Conservation (phyloP, 2,329 filamentous ascomycete genomes). For the Epichloe hybrida region DNA sequence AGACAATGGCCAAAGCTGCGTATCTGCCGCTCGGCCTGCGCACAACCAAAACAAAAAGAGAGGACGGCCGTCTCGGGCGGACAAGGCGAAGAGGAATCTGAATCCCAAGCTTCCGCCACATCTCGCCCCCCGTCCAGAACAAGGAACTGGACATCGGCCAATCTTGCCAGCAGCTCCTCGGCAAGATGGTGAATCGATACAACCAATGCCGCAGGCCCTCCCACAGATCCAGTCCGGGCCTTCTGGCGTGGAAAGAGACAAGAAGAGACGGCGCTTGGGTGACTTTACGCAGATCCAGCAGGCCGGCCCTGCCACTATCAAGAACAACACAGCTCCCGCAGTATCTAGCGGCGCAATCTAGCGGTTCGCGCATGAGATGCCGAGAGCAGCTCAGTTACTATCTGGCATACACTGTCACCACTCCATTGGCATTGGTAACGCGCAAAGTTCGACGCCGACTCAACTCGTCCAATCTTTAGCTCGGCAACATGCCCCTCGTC, state of each 20-base stretch:
- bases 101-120: slow-evolving; percentile 20
- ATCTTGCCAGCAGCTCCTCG: slow-evolving; percentile 7
- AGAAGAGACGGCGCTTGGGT: slow-evolving; percentile 2
- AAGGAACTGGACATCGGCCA: slow-evolving; percentile 4
- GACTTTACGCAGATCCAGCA: not conserved
- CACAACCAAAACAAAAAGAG: slow-evolving; percentile 23
- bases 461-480: not conserved
- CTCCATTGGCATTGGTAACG: not conserved
- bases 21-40: not conserved
- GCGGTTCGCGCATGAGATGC: slow-evolving; percentile 2
- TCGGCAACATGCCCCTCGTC: not conserved
- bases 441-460: not conserved
- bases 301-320: not conserved
- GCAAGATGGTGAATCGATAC: not conserved
- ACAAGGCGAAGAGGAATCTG: slow-evolving; percentile 22
- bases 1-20: not conserved
- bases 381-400: not conserved
- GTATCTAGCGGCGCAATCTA: slow-evolving; percentile 5
- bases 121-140: slow-evolving; percentile 19
- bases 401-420: not conserved
- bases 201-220: not conserved
- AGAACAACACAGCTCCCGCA: not conserved
- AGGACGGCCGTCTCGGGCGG: slow-evolving; percentile 31
- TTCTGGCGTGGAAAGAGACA: not conserved
- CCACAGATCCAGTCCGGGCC: not conserved